These are phyloP conservation scores for Rosa rugosa DNA, from an alignment of 306 rosid species.

Conservation along the genomic window DNA sequence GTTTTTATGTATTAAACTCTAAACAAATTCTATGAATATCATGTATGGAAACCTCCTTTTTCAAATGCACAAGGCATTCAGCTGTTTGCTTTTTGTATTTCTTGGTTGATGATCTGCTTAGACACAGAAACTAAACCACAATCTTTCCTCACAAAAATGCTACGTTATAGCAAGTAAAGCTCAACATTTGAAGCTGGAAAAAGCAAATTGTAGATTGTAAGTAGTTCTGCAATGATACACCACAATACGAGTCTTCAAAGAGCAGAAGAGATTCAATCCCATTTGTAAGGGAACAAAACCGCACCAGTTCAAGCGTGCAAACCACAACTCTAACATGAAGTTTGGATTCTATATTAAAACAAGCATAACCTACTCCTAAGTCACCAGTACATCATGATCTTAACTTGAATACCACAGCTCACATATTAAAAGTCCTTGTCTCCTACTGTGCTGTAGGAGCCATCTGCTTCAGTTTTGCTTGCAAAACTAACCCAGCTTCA, in stretches of 20 bases:
- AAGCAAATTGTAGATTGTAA: not conserved
- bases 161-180: not conserved
- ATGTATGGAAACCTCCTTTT: not conserved
- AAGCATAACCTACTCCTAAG: not conserved
- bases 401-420: not conserved
- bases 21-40: not conserved
- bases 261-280: not conserved
- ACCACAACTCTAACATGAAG: not conserved
- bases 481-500: constrained; percentile 66
- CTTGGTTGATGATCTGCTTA: not conserved
- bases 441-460: constrained; percentile 45
- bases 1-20: not conserved
- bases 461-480: constrained; percentile 76
- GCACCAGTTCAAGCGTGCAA: not conserved
- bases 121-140: not conserved
- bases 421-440: not conserved
- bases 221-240: not conserved
- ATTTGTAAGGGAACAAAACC: not conserved
- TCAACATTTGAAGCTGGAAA: not conserved
- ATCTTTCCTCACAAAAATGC: not conserved
- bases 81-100: not conserved
- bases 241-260: not conserved
- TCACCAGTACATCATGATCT: not conserved
- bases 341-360: not conserved
- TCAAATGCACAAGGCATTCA: not conserved